Evolutionary conservation across 768 basidiomycete genomes (phyloP).

Genomic region (Rhodotorula diobovata): DNA sequence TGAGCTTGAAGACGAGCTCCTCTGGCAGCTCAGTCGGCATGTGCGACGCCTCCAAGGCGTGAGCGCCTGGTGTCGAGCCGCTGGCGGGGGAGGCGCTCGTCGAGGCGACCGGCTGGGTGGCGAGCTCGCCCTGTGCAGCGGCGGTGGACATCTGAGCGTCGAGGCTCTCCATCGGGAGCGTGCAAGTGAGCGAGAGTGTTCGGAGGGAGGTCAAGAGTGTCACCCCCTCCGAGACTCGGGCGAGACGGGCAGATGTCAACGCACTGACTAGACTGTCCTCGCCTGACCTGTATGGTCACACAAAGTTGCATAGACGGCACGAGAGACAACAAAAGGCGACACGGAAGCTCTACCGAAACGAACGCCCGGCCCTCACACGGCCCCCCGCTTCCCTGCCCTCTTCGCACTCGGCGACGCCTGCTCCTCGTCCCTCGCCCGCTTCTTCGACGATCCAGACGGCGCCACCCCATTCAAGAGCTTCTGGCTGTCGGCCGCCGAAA

Average conservation of each 20-base stretch:
- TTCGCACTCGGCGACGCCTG: background rate
- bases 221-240: too few species aligned
- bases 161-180: background rate
- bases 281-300: too few species aligned
- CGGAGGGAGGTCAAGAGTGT: background rate
- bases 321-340: too few species aligned
- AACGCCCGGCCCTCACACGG: background rate
- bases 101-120: background rate
- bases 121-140: background rate
- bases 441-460: conserved; percentile 30
- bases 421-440: background rate
- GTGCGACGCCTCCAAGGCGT: background rate
- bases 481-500: conserved; percentile 16
- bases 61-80: background rate
- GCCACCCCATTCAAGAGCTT: conserved; percentile 24
- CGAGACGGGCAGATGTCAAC: too few species aligned
- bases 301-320: too few species aligned
- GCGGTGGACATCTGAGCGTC: background rate
- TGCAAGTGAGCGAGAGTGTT: too few species aligned
- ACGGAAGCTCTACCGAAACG: too few species aligned
- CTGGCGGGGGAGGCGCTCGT: background rate
- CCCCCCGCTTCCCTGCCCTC: conserved; percentile 10
- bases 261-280: too few species aligned
- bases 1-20: conserved; percentile 11
- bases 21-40: background rate